Evolutionary conservation across 495 filamentous ascomycete species (phyloP).

Genomic region (Staphylotrichum tortipilum): DNA sequence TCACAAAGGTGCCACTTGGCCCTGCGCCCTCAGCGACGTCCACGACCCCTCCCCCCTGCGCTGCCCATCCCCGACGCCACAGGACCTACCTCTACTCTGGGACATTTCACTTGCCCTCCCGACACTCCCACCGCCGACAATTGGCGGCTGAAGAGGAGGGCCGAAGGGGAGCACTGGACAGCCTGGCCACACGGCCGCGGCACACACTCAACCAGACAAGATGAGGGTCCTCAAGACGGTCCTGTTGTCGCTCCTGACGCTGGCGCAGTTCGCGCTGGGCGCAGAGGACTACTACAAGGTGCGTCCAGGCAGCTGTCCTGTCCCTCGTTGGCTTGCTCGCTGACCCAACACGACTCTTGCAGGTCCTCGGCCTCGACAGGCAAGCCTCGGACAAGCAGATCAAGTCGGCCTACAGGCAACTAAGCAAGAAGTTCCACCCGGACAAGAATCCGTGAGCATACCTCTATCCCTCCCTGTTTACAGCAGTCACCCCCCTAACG

Average conservation of each 20-base stretch:
- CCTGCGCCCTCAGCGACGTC: background rate
- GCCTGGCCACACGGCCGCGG: slow-evolving; percentile 11
- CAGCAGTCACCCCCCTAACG: background rate
- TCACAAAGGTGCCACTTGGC: no score
- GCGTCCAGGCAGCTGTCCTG: slow-evolving; percentile 1
- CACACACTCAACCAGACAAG: slow-evolving; percentile 6
- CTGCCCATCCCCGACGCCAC: slow-evolving; percentile 4
- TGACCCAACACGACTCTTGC: background rate
- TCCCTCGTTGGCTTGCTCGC: background rate
- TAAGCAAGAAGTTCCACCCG: slow-evolving; percentile 94
- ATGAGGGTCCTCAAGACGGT: slow-evolving; percentile 37
- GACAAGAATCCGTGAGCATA: slow-evolving; percentile 91
- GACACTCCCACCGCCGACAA: background rate
- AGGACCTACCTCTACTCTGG: no score
- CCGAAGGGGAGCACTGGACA: slow-evolving; percentile 8
- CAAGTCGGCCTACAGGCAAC: slow-evolving; percentile 86
- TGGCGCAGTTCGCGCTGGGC: slow-evolving; percentile 38
- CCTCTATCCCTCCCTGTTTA: slow-evolving; percentile 1
- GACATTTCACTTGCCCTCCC: no score
- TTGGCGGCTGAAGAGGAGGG: background rate
- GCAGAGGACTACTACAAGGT: slow-evolving; percentile 87
- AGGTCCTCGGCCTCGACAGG: slow-evolving; percentile 70
- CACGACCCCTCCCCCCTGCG: background rate
- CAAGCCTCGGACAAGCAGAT: slow-evolving; percentile 81
- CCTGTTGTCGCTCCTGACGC: slow-evolving; percentile 35